Percentiles rank a stretch among this genome's conserved stretches.
Evolutionary conservation across 441 rosid species (phyloP).

Genomic region (Codiaeum variegatum): DNA sequence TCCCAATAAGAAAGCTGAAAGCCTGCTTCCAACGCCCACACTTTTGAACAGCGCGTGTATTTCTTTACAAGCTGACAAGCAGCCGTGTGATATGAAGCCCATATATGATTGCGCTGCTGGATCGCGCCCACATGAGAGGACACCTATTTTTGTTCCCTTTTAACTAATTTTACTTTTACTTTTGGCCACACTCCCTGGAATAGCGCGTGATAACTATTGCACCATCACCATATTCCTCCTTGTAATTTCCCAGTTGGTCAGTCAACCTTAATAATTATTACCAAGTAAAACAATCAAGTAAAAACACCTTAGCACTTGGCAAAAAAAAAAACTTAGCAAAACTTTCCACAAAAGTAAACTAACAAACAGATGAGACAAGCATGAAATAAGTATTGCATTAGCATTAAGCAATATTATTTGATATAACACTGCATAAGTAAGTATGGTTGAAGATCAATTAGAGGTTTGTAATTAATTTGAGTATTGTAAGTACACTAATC

Average conservation of each 20-base stretch:
- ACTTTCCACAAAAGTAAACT: too few relatives aligned
- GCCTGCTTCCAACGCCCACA: background rate
- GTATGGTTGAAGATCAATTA: too few relatives aligned
- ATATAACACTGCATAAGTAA: too few relatives aligned
- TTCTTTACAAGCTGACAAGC: slow-evolving; percentile 6
- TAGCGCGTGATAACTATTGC: background rate
- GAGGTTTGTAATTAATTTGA: too few relatives aligned
- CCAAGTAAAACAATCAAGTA: background rate
- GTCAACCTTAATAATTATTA: background rate
- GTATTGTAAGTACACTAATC: too few relatives aligned
- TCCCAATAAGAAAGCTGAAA: too few relatives aligned
- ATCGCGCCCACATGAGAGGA: slow-evolving; percentile 1
- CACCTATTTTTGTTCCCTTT: slow-evolving; percentile 1
- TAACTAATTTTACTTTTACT: slow-evolving; percentile 4
- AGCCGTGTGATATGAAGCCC: slow-evolving; percentile 12
- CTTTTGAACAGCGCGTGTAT: background rate
- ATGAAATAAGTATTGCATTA: too few relatives aligned
- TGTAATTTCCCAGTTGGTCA: background rate
- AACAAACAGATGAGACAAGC: too few relatives aligned
- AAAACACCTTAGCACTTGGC: too few relatives aligned
- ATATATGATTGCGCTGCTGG: slow-evolving; percentile 3
- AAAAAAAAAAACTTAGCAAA: too few relatives aligned
- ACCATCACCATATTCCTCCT: background rate
- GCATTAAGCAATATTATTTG: too few relatives aligned
- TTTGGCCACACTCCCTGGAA: slow-evolving; percentile 2